phyloP scores from a whole-genome alignment of 75 land plant genomes.

The Sequoiadendron giganteum region DNA sequence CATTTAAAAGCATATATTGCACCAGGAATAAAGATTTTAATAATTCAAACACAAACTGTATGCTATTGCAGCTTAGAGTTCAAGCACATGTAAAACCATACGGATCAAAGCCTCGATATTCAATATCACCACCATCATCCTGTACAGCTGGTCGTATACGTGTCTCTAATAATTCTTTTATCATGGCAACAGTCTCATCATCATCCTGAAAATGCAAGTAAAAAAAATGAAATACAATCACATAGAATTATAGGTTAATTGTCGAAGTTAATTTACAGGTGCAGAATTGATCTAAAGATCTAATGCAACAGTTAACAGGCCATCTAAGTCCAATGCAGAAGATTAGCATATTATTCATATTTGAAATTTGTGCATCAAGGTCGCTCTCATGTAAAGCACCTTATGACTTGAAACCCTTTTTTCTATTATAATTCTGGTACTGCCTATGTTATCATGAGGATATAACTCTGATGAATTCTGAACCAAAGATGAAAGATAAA shows the following conservation, averaged over 20 bases:
- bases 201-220: slow-evolving; percentile 65
- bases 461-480: not conserved
- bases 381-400: not conserved
- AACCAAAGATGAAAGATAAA: not conserved
- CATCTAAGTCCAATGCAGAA: not conserved
- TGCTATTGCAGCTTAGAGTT: not conserved
- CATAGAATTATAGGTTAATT: not conserved
- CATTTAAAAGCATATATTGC: not conserved
- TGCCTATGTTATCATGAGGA: too few species aligned
- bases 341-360: not conserved
- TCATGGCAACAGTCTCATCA: slow-evolving; percentile 97
- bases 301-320: not conserved
- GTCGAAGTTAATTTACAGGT: not conserved
- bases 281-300: not conserved
- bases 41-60: not conserved
- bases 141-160: slow-evolving; percentile 96
- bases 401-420: not conserved
- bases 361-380: not conserved
- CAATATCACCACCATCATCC: slow-evolving; percentile 99
- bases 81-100: slow-evolving; percentile 25
- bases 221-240: not conserved
- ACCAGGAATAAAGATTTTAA: not conserved
- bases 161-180: slow-evolving; percentile 94
- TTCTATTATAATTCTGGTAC: not conserved
- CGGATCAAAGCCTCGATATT: slow-evolving; percentile 83